Base-by-base conservation (phyloP, 257 asterid species). In the Solanum chiquidenum region DNA sequence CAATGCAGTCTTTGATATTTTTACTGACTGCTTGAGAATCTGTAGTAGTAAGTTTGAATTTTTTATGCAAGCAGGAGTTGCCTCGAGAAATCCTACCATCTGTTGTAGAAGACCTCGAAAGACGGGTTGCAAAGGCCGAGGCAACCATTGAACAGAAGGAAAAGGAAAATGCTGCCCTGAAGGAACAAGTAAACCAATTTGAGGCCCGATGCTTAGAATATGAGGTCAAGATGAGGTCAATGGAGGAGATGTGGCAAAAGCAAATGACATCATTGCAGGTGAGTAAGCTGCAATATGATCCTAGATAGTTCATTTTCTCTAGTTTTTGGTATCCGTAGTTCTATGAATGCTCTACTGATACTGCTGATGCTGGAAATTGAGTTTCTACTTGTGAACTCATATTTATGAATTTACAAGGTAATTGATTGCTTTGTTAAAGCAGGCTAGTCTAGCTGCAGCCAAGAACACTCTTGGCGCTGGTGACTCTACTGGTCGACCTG, bases 181-280 rank as follows among this genome's bases (percentile, higher is more conserved):
- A 91, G 84, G 96, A 94, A 88, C 98, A 95, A 90, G 92, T 91
- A 35, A 90, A 92, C 71, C 94, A 94, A 75, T 87, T 92, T 38
- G 95, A 93, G 90, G 90, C 92, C 7, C 95, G 94, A 31, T 92
- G 96, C 95, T 75, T 90, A 21, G 96, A 93, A 84, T 94, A 95
- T 88, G 99, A 96, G 88, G 88, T 89, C 91, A 95, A 92, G 93
- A 95, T 94, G 96, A 94, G 92, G 91, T 93, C 96, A 73, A 94
- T 95, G 98, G 99, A 96, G 92, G 97, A 93, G 77, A 93, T 92
- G 88, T 96, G 99, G 98, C 98, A 95, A 91, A 96, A 92, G 89
- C 96, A 97, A 93, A 95, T 92, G 91, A 84, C 90, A 85, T 92
- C 98, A 46, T 93, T 97, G 93, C 98, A 97, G 88, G 98, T 95